These are phyloP conservation scores for Diospyros kaki DNA, from an alignment of 148 eudicot species.

Conservation along the genomic window DNA sequence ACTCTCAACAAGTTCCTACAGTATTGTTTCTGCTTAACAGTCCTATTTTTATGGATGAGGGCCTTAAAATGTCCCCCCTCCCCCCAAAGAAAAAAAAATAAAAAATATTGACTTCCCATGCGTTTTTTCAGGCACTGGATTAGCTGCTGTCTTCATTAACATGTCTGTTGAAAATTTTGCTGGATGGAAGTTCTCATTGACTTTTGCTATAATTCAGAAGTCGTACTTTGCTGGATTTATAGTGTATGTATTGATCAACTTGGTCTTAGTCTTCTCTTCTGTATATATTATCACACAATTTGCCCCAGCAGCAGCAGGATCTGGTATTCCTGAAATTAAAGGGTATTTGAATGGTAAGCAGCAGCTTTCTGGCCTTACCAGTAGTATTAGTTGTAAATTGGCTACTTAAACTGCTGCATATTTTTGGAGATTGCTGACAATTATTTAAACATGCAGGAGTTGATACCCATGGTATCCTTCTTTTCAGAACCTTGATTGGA, in stretches of 20 bases:
- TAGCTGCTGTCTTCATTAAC: conserved; percentile 96
- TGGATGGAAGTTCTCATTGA: conserved; percentile 94
- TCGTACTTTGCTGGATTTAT: conserved; percentile 88
- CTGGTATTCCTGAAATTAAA: conserved; percentile 98
- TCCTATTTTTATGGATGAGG: background rate
- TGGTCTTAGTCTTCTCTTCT: conserved; percentile 82
- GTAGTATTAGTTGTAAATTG: background rate
- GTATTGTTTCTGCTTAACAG: background rate
- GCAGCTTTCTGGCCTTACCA: conserved; percentile 3
- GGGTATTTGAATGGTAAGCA: conserved; percentile 92
- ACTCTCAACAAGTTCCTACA: background rate
- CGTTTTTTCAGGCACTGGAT: conserved; percentile 68
- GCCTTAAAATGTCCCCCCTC: background rate
- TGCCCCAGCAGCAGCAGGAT: conserved; percentile 99
- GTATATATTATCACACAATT: conserved; percentile 83
- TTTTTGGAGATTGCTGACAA: conserved; percentile 8
- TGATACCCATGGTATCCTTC: conserved; percentile 90
- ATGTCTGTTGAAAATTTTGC: conserved; percentile 97
- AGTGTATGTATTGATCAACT: conserved; percentile 68
- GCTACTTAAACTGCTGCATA: conserved; percentile 1
- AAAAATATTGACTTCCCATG: conserved; percentile 15
- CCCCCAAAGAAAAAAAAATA: no score
- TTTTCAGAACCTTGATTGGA: conserved; percentile 89
- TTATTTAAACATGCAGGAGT: conserved; percentile 52
- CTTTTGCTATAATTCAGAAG: conserved; percentile 84